These are phyloP conservation scores for Beauveria rudraprayagi DNA, from an alignment of 2,329 filamentous ascomycete genomes.

Conservation along the genomic window DNA sequence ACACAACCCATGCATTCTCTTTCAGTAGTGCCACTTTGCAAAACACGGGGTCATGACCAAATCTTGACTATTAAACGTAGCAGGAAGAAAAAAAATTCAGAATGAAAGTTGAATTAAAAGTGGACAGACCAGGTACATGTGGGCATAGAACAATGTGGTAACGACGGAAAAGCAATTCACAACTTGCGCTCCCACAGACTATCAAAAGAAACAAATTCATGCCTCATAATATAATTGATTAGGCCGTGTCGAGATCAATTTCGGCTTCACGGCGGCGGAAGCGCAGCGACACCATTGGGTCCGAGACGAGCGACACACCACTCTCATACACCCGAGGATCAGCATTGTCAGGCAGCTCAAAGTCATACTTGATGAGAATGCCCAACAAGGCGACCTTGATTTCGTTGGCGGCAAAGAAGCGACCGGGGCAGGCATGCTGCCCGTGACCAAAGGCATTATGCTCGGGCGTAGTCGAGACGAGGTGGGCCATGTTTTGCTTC, in stretches of 20 bases:
- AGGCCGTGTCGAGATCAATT: slow-evolving; percentile 6
- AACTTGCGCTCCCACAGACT: no score
- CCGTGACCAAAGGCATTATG: slow-evolving; percentile 48
- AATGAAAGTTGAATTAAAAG: no score
- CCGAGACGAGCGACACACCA: background rate
- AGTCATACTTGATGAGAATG: slow-evolving; percentile 42
- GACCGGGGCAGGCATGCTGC: slow-evolving; percentile 43
- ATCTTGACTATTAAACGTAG: no score
- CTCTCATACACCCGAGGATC: background rate
- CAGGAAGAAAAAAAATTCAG: no score
- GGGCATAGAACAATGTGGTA: no score
- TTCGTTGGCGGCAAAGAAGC: slow-evolving; percentile 46
- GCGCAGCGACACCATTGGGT: slow-evolving; percentile 5
- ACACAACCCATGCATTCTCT: no score
- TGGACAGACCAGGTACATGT: no score
- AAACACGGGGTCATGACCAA: no score
- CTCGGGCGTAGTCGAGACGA: slow-evolving; percentile 40
- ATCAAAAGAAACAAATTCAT: no score
- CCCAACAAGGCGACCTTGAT: slow-evolving; percentile 44
- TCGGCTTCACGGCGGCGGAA: slow-evolving; percentile 11
- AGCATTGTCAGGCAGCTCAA: slow-evolving; percentile 23
- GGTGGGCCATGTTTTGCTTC: slow-evolving; percentile 22
- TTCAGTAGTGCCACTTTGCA: no score
- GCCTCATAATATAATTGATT: no score
- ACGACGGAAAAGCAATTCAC: no score